Evolutionary conservation across 768 basidiomycete species (phyloP), one percentile per base, ranked within the genome.

Genomic region (Chalciporus sphaerocephalus): DNA sequence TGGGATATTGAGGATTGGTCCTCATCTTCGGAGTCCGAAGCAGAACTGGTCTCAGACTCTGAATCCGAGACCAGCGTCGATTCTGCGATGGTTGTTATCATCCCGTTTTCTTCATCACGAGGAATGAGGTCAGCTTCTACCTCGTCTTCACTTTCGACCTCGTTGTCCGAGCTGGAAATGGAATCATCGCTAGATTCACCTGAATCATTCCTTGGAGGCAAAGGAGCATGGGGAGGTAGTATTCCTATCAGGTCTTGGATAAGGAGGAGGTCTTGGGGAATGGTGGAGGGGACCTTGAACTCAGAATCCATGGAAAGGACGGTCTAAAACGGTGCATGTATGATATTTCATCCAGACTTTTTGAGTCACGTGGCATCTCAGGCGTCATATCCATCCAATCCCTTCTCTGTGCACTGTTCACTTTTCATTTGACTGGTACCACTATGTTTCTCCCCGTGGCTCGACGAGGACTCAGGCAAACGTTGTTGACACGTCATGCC

Each of bases 251-350:
- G 53, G 46, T 81, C 81, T 38, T 79, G 81, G 30, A 90, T 90
- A 33, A 90, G 73, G 30, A 87, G 71, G 17, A 91, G 67, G 58
- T 91, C 87, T 57, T 88, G 88, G 9, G 88, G 77, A 16, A 87
- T 65, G 16, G 54, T 57, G n/a, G 72, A 69, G 22, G 87, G 87
- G 8, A 78, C 57, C 56, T 79, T 80, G 73, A 87, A 89, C 50
- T 54, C 47, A 40, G 52, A 39, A 32, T 64, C 46, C 64, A 68
- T 62, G 38, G 42, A n/a, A n/a, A 32, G 41, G 42, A 12, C 28
- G 21, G 33, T 34, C 43, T 16, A n/a, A n/a, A n/a, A n/a, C n/a
- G 15, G 22, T 4, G 12, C 3, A 6, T 38, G 7, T 16, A 30
- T 13, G 27, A 33, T 24, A 15, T 21, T 6, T 21, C 13, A 5